A percentile compares a stretch with the other conserved stretches of the same genome.
These are phyloP conservation scores for Pseudoturritis turrita DNA, from an alignment of 345 rosid genomes.

Conservation along the genomic window DNA sequence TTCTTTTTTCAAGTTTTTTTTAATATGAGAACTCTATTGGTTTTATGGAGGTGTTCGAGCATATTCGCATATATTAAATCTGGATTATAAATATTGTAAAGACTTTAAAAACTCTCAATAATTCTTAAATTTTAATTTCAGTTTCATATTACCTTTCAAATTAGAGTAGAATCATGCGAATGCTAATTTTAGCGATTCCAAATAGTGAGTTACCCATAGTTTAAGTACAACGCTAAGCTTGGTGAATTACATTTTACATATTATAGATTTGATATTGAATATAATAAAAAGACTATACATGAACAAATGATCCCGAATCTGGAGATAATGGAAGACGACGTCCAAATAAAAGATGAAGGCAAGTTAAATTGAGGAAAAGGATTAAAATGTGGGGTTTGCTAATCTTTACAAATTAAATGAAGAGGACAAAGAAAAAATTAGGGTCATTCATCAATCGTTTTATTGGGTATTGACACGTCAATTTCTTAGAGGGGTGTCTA, in stretches of 20 bases:
- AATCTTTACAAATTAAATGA: background rate
- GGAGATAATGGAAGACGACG: background rate
- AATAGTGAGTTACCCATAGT: background rate
- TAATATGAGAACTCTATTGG: too few relatives aligned
- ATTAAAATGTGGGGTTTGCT: background rate
- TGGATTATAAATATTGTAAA: background rate
- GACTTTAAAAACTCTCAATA: background rate
- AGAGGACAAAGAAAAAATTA: background rate
- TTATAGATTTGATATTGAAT: background rate
- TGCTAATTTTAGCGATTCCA: background rate
- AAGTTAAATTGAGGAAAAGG: background rate
- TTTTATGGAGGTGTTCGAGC: background rate
- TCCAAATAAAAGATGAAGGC: background rate
- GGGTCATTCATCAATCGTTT: conserved; percentile 1
- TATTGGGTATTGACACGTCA: conserved; percentile 14
- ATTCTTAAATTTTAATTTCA: background rate
- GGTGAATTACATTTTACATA: background rate
- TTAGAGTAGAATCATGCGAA: background rate
- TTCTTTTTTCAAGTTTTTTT: too few relatives aligned
- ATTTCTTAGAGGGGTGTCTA: conserved; percentile 13
- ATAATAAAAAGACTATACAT: background rate
- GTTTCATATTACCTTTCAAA: background rate
- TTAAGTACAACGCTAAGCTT: background rate
- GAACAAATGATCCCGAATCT: background rate
- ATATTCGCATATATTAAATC: background rate